Base-by-base conservation (phyloP, 1,284 basidiomycete genomes). In the Cryptococcus jaspeensis region DNA sequence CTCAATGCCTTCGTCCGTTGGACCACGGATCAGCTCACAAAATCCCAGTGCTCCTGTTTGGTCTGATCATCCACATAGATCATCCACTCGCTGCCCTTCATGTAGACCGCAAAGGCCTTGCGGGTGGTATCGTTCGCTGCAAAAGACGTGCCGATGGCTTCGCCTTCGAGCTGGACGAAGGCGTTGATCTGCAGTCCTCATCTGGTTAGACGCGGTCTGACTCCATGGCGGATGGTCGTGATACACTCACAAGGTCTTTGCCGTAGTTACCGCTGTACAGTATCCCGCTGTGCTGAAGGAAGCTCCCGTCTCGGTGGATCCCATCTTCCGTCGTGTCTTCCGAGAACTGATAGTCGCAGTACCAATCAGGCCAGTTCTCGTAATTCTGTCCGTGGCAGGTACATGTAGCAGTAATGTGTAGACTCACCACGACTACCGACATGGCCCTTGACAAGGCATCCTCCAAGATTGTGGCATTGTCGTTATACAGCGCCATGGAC, bases 191-290 rank as follows among this genome's bases (percentile, higher is more conserved):
- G 40, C 12, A 22, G 15, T 16, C 9, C 49, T n/a, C n/a, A n/a
- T n/a, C n/a, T n/a, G n/a, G n/a, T n/a, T n/a, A n/a, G n/a, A n/a
- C n/a, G n/a, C n/a, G n/a, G n/a, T n/a, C n/a, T n/a, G n/a, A n/a
- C n/a, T n/a, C n/a, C n/a, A n/a, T n/a, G n/a, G n/a, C n/a, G n/a
- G n/a, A n/a, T 32, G 9, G 28, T 9, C 28, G 9, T 9, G 28
- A 32, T 9, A 9, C 9, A 77, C 82, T 61, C 60, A 85, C 83
- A 80, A 85, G 66, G 47, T 83, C 84, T 67, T 84, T 85, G 43
- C 85, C 84, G 58, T 85, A 85, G 69, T 84, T 84, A 11, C 74
- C 86, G 57, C 84, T 85, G 69, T 87, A 87, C 20, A 86, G 63
- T 37, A 86, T 76, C 3, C 84, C 84, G 7, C 65, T 70, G 63